Evolutionary conservation across 2,329 filamentous ascomycete genomes (phyloP), one percentile per base, ranked within the genome.

Genomic region (Verticillium tricorpus): DNA sequence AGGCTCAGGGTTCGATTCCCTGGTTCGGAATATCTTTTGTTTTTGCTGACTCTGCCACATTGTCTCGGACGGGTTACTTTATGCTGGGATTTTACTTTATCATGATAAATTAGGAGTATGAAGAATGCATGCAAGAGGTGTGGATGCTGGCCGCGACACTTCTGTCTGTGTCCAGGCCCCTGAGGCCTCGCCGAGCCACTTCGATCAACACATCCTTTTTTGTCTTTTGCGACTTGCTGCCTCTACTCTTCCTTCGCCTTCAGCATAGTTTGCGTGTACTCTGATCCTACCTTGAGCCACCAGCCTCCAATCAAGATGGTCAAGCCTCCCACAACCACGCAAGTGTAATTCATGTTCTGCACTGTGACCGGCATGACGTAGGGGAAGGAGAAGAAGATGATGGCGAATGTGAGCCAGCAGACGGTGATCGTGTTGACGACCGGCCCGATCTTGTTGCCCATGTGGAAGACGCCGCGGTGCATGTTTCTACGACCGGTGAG

Each of bases 341-440:
- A 81, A 1, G 79, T 81, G 64, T 81, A 81, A 62, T 80, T 81
- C 79, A 82, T 81, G 61, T 79, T 81, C 31, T 64, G 62, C 1
- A 67, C 67, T 35, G 67, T 68, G 9, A 78, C 76, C 0, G 77
- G 77, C 69, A 71, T 73, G 50, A 71, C 67, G 59, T 77, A 79
- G 0, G 78, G 78, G 66, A 80, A 79, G 1, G 74, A 77, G 68
- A 78, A 79, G 67, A 80, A 78, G 1, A 79, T 69, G 31, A 79
- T 75, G 5, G 76, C 76, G 57, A 80, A 78, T 0, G 69, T 61
- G 8, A 78, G 68, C 75, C 75, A 78, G 55, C 68, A 63, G 7
- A 77, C 68, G 0, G 75, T 73, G 19, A 78, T 67, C 2, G 66
- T 63, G 64, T 79, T 79, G 28, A 75, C 68, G 32, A 72, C 62